phyloP scores from a whole-genome alignment of 2,329 filamentous ascomycete genomes.

The Calonectria multiphialidica region DNA sequence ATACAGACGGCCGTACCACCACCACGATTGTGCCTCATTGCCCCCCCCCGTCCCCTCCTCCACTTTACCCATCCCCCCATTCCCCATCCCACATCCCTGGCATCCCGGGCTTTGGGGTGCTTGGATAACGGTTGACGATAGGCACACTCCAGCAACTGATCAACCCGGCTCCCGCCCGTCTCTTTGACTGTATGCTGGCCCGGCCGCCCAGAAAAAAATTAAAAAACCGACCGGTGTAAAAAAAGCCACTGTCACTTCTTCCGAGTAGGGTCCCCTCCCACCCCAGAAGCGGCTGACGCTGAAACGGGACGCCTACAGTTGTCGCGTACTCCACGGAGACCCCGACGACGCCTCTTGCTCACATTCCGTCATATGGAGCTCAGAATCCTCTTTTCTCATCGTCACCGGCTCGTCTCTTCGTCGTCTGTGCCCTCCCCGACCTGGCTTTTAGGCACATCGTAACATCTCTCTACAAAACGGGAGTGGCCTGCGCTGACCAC shows the following conservation, averaged over 20 bases:
- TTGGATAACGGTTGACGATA: slow-evolving; percentile 4
- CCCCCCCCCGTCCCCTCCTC: background rate
- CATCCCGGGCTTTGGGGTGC: background rate
- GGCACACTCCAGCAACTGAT: background rate
- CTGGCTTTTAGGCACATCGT: background rate
- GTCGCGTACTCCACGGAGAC: slow-evolving; percentile 6
- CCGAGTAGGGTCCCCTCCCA: slow-evolving; percentile 12
- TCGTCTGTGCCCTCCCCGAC: background rate
- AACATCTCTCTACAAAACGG: background rate
- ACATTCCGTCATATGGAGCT: slow-evolving; percentile 1
- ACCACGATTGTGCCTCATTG: slow-evolving; percentile 21
- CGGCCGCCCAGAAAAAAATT: background rate
- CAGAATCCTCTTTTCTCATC: slow-evolving; percentile 2
- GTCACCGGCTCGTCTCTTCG: background rate
- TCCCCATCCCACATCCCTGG: background rate
- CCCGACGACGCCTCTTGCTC: slow-evolving; percentile 14
- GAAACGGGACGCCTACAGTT: slow-evolving; percentile 16
- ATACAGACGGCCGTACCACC: background rate
- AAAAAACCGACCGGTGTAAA: background rate
- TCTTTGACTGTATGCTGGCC: background rate
- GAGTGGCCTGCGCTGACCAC: background rate
- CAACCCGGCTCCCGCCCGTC: background rate
- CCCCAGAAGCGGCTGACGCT: slow-evolving; percentile 20
- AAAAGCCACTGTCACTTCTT: slow-evolving; percentile 10
- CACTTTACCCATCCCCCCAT: background rate